A percentile compares a stretch with the other conserved stretches of the same genome.
Conservation (phyloP, 2,329 filamentous ascomycete species). For the Pezicula radicicola region DNA sequence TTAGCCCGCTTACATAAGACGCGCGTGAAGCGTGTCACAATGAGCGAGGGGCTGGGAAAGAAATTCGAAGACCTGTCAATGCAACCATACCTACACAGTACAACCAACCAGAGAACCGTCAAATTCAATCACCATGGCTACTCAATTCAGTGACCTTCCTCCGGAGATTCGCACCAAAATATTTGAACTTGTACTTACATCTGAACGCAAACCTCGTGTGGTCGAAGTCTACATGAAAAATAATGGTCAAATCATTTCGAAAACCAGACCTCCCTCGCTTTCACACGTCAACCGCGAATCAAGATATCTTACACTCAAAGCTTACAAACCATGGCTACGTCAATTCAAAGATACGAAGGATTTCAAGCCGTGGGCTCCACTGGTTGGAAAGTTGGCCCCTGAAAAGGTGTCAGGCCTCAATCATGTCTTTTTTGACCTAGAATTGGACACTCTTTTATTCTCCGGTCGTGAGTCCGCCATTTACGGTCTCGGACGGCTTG, state of each 20-base stretch:
- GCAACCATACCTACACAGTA: no score
- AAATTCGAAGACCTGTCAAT: no score
- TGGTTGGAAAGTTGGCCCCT: neutral
- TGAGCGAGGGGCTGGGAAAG: no score
- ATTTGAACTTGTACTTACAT: constrained; percentile 5
- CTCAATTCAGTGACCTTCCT: constrained; percentile 11
- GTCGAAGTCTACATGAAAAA: constrained; percentile 9
- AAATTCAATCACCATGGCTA: constrained; percentile 6
- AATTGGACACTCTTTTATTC: constrained; percentile 3
- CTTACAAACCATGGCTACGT: constrained; percentile 13
- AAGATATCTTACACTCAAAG: constrained; percentile 6
- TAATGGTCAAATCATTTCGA: constrained; percentile 6
- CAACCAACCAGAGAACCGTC: no score
- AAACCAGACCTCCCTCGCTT: constrained; percentile 8
- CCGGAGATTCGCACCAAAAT: constrained; percentile 14
- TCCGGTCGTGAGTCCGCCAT: no score
- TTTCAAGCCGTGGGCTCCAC: neutral
- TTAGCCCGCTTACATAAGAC: no score
- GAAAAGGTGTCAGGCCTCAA: constrained; percentile 2
- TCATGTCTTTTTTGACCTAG: constrained; percentile 7
- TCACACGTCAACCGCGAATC: constrained; percentile 13
- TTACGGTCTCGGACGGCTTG: neutral
- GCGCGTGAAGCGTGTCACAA: no score
- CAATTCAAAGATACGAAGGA: constrained; percentile 4
- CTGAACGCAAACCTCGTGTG: constrained; percentile 2